These are phyloP conservation scores for Lentinula lateritia DNA, from an alignment of 768 basidiomycete species.

Conservation along the genomic window DNA sequence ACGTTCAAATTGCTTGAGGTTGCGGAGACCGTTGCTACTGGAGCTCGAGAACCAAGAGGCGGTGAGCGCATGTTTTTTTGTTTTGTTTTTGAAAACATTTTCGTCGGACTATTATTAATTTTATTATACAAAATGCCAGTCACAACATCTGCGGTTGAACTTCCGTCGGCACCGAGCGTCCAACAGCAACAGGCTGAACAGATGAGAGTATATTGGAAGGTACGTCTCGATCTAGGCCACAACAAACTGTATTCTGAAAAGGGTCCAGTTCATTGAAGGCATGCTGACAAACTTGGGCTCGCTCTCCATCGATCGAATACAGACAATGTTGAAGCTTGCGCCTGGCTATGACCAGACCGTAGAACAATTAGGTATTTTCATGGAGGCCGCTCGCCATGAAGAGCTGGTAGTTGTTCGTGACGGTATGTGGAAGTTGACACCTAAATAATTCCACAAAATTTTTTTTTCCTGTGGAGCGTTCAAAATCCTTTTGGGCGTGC, in stretches of 20 bases:
- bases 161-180: slow-evolving; percentile 43
- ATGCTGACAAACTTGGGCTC: slow-evolving; percentile 86
- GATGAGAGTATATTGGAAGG: slow-evolving; percentile 89
- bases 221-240: slow-evolving; percentile 19
- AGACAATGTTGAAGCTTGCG: slow-evolving; percentile 81
- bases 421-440: slow-evolving; percentile 59
- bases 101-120: not conserved
- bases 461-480: not conserved
- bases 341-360: slow-evolving; percentile 75
- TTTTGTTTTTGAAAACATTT: not conserved
- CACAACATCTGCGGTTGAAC: slow-evolving; percentile 28
- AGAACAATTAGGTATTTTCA: slow-evolving; percentile 73
- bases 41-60: slow-evolving; percentile 17
- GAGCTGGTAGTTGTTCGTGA: slow-evolving; percentile 67
- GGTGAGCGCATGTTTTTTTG: slow-evolving; percentile 15
- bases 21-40: slow-evolving; percentile 38
- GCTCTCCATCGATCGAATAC: slow-evolving; percentile 77
- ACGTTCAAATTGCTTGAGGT: slow-evolving; percentile 63
- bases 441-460: not conserved
- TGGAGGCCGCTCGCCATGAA: slow-evolving; percentile 78
- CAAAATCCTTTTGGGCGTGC: too few species aligned
- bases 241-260: not conserved
- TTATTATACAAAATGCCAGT: not conserved
- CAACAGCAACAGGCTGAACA: slow-evolving; percentile 81
- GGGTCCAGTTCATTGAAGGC: slow-evolving; percentile 73